Evolutionary conservation across 768 basidiomycete genomes (phyloP).

Genomic region (Chalciporus sphaerocephalus): DNA sequence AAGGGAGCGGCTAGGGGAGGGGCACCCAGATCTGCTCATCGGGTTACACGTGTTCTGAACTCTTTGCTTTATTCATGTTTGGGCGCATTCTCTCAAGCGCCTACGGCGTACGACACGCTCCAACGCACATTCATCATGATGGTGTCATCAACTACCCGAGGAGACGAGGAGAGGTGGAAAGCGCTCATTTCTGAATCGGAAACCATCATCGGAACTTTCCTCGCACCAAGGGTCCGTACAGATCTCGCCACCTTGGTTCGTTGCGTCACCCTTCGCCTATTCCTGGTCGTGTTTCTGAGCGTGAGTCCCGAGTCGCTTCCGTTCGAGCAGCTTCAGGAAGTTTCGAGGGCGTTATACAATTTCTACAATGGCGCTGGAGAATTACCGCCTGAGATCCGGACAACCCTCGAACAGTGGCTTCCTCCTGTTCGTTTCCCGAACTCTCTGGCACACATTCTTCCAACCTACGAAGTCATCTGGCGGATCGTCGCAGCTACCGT

Average conservation of each 20-base stretch:
- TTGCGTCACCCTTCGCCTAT: constrained; percentile 39
- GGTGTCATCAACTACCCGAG: background rate
- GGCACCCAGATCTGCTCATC: background rate
- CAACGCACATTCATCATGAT: constrained; percentile 9
- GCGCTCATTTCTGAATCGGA: constrained; percentile 12
- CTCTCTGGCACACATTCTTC: constrained; percentile 51
- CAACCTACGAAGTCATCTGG: constrained; percentile 62
- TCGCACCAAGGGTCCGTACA: constrained; percentile 9
- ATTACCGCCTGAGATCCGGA: constrained; percentile 34
- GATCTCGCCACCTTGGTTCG: constrained; percentile 42
- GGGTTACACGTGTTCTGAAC: constrained; percentile 15
- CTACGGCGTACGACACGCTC: background rate
- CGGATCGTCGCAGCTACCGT: constrained; percentile 50
- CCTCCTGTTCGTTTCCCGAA: constrained; percentile 19
- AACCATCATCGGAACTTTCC: constrained; percentile 7
- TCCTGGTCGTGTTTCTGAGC: constrained; percentile 41
- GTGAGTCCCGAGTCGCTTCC: constrained; percentile 22
- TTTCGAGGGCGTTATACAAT: constrained; percentile 41
- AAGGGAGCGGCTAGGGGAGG: constrained; percentile 1
- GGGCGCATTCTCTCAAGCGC: constrained; percentile 13
- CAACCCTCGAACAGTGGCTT: constrained; percentile 39
- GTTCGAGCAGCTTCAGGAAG: constrained; percentile 31
- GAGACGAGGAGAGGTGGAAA: constrained; percentile 15
- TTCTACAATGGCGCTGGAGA: constrained; percentile 35
- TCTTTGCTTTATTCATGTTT: background rate